Percentiles rank a stretch among this genome's conserved stretches.
Conservation (phyloP, 768 basidiomycete genomes). For the Boletus tomentosulus region DNA sequence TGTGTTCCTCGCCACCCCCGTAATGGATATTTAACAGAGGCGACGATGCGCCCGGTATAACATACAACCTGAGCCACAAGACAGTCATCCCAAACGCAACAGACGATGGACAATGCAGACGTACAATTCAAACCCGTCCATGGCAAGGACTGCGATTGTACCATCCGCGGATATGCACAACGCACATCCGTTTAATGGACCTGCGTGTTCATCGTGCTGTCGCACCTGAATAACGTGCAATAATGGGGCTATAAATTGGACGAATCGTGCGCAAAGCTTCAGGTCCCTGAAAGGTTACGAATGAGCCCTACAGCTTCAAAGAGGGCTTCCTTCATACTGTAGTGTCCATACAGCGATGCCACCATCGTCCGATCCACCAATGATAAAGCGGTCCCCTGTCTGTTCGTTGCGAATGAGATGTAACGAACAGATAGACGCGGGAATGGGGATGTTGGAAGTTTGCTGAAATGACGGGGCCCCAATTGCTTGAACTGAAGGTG, state of each 20-base stretch:
- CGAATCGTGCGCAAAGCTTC: conserved; percentile 66
- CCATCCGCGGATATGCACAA: conserved; percentile 76
- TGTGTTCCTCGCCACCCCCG: conserved; percentile 41
- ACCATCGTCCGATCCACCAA: conserved; percentile 79
- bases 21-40: conserved; percentile 62
- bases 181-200: conserved; percentile 61
- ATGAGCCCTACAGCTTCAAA: not conserved
- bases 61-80: conserved; percentile 51
- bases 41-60: conserved; percentile 78
- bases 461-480: conserved; percentile 25
- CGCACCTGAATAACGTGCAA: conserved; percentile 51
- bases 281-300: conserved; percentile 45
- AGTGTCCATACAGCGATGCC: conserved; percentile 70
- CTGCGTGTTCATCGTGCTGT: conserved; percentile 42
- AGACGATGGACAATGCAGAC: conserved; percentile 26
- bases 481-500: conserved; percentile 2
- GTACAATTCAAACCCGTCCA: conserved; percentile 77
- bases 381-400: conserved; percentile 57
- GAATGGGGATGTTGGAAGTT: conserved; percentile 44
- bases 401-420: conserved; percentile 53
- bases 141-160: conserved; percentile 73
- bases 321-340: conserved; percentile 40
- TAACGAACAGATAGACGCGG: conserved; percentile 43
- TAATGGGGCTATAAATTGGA: conserved; percentile 66
- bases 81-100: not conserved